Conservation (phyloP, 148 eudicot species). For the Drosera capensis region DNA sequence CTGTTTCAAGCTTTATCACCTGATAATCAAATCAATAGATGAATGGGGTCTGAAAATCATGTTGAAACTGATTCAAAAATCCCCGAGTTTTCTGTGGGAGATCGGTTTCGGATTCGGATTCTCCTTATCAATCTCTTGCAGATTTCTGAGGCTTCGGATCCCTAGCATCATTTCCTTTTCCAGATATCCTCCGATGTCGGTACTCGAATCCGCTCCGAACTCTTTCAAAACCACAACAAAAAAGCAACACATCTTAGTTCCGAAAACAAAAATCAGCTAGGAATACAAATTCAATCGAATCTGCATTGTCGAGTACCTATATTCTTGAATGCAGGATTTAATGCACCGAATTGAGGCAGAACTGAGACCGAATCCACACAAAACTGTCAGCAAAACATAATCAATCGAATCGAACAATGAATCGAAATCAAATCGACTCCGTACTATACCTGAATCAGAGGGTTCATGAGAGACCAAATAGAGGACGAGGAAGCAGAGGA, state of each 20-base stretch:
- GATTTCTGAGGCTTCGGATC: slow-evolving; percentile 37
- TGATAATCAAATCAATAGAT: too few species aligned
- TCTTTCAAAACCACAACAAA: background rate
- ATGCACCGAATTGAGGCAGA: too few species aligned
- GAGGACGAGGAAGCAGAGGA: slow-evolving; percentile 62
- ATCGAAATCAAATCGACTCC: background rate
- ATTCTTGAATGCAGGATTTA: too few species aligned
- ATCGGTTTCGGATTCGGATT: slow-evolving; percentile 7
- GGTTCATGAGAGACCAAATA: slow-evolving; percentile 75
- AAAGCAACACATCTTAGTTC: background rate
- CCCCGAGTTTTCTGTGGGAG: slow-evolving; percentile 37
- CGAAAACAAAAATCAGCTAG: background rate
- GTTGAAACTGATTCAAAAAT: slow-evolving; percentile 21
- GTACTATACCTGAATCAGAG: slow-evolving; percentile 38
- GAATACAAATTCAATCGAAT: background rate
- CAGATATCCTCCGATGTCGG: slow-evolving; percentile 7
- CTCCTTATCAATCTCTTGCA: slow-evolving; percentile 16
- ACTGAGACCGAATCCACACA: background rate
- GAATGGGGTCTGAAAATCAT: too few species aligned
- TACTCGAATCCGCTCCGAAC: slow-evolving; percentile 13
- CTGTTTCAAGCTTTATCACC: too few species aligned
- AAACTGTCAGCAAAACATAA: background rate
- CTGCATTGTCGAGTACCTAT: slow-evolving; percentile 17
- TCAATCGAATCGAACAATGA: background rate
- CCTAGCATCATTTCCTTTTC: slow-evolving; percentile 22